phyloP scores from a whole-genome alignment of 2,329 filamentous ascomycete species.

The Aspergillus sp. region DNA sequence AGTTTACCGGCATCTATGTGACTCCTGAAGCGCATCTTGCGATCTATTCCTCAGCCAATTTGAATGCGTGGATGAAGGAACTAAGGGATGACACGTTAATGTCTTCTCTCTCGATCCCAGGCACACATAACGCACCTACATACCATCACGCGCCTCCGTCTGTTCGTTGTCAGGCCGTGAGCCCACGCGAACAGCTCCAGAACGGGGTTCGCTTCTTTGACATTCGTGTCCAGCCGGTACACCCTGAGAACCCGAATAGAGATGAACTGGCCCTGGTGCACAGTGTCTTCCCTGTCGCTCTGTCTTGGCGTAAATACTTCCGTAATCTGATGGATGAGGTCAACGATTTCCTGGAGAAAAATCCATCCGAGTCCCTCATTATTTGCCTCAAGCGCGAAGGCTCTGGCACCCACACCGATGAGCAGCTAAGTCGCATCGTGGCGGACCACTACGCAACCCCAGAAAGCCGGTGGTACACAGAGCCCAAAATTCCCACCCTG shows the following conservation, averaged over 20 bases:
- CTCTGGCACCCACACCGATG: slow-evolving; percentile 69
- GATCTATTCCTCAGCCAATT: slow-evolving; percentile 64
- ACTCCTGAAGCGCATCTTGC: slow-evolving; percentile 47
- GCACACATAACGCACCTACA: slow-evolving; percentile 91
- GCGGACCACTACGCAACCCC: slow-evolving; percentile 59
- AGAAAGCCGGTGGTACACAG: slow-evolving; percentile 67
- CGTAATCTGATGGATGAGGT: slow-evolving; percentile 63
- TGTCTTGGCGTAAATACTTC: slow-evolving; percentile 76
- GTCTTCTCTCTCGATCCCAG: slow-evolving; percentile 79
- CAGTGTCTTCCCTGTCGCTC: slow-evolving; percentile 77
- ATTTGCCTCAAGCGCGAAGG: slow-evolving; percentile 90
- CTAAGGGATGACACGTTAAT: slow-evolving; percentile 66
- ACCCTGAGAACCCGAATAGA: slow-evolving; percentile 50
- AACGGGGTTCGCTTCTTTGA: slow-evolving; percentile 95
- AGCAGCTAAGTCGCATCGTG: slow-evolving; percentile 68
- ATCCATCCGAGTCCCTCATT: slow-evolving; percentile 76
- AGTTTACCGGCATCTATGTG: slow-evolving; percentile 62
- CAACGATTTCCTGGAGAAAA: slow-evolving; percentile 66
- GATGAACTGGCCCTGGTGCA: slow-evolving; percentile 78
- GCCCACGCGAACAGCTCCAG: slow-evolving; percentile 67
- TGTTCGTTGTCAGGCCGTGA: slow-evolving; percentile 83
- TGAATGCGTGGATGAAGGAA: slow-evolving; percentile 73
- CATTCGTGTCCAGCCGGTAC: slow-evolving; percentile 67
- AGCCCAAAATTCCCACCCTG: slow-evolving; percentile 67
- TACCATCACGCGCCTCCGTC: slow-evolving; percentile 78